A percentile compares a stretch with the other conserved stretches of the same genome.
Evolutionary conservation across 1,284 basidiomycete genomes (phyloP).

Genomic region (Ustanciosporium gigantosporum): DNA sequence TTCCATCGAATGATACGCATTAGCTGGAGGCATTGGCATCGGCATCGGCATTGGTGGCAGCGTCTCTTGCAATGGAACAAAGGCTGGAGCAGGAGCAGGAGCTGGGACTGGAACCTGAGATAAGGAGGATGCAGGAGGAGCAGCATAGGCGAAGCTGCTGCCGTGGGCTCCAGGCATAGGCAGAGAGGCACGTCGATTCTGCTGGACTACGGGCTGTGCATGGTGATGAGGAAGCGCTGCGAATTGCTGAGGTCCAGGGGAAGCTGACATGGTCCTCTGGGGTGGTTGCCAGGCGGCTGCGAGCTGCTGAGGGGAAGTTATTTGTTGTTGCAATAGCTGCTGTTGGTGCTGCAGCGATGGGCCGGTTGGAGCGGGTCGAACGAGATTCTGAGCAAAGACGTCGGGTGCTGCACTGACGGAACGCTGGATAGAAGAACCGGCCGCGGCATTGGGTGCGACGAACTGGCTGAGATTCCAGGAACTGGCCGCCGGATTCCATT

Average conservation of each 20-base stretch:
- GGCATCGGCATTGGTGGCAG: no score
- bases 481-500: conserved; percentile 23
- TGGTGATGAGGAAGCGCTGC: not conserved
- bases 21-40: no score
- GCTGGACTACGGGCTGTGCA: not conserved
- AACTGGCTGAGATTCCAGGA: conserved; percentile 36
- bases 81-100: not conserved
- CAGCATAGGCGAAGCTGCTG: not conserved
- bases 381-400: conserved; percentile 12
- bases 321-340: conserved; percentile 9
- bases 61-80: not conserved
- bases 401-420: conserved; percentile 43
- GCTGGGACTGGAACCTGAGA: not conserved
- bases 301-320: not conserved
- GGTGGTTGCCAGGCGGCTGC: conserved; percentile 16
- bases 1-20: no score
- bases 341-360: no score
- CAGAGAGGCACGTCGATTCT: not conserved
- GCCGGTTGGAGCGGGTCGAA: not conserved
- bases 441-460: conserved; percentile 9
- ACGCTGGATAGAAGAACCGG: conserved; percentile 16
- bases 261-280: conserved; percentile 33
- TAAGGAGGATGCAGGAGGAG: not conserved
- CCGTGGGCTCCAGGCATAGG: not conserved
- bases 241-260: conserved; percentile 11